Evolutionary conservation across 192 early-diverging fungal genomes (phyloP), one percentile per base, ranked within the genome.

Genomic region (Linnemannia schmuckeri): DNA sequence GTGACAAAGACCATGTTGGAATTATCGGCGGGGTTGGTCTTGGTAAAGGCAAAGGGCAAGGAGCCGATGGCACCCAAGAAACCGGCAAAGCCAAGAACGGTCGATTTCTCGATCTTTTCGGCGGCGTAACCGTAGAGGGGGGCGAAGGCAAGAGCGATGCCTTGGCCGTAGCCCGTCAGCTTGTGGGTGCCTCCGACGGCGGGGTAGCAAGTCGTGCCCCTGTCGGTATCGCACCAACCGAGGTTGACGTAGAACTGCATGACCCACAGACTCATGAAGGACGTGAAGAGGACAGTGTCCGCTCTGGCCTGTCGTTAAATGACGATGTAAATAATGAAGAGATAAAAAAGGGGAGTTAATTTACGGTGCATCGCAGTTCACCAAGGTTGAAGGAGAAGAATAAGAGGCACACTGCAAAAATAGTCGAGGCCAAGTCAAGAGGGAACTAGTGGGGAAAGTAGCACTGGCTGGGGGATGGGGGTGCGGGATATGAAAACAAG

Each of bases 201-300:
- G 24, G 82, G 63, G 37, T 78, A 85, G 70, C 88, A 88, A 30
- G 71, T 49, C 1, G 30, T 33, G 6, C 75, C 82, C 10, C 41
- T 76, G 9, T 74, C 41, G 20, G 35, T 8, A 24, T 46, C 35
- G 52, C 95, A 96, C 33, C 88, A 85, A 1, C 92, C 93, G n/a
- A 78, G 57, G 1, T 91, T 89, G 72, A 94, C 79, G 77, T 94
- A 96, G 80, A 93, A 89, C 47, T 93, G 83, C 18, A 83, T 80
- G 1, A 93, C 89, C 92, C 93, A 95, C 7, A 96, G 88, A 38
- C 92, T 91, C 24, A 96, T 80, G 73, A 92, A 96, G 2, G 93
- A 88, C 0, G 95, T 91, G 35, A 96, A 85, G n/a, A 93, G 91
- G 52, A 95, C 91, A 8, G 94, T 93, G 77, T 96, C 95, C 4